Conservation (phyloP, 2,329 filamentous ascomycete species). For the Fusarium zealandicum region DNA sequence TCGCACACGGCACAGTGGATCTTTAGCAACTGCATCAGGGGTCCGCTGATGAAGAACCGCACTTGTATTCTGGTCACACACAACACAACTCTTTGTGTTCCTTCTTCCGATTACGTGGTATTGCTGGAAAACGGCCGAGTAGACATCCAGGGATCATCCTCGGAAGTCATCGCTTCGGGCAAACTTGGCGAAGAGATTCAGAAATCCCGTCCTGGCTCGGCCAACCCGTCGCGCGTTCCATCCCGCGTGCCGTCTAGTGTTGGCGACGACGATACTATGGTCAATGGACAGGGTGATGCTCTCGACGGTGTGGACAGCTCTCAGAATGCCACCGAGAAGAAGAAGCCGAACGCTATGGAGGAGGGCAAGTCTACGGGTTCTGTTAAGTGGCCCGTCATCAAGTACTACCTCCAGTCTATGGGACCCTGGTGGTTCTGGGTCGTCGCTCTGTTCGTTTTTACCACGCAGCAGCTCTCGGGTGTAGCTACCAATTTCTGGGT, state of each 20-base stretch:
- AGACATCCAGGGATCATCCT: conserved; percentile 75
- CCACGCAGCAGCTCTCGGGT: conserved; percentile 81
- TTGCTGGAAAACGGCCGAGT: conserved; percentile 88
- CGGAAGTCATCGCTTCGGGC: conserved; percentile 84
- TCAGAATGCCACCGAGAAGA: conserved; percentile 53
- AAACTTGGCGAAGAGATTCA: conserved; percentile 85
- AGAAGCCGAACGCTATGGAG: conserved; percentile 62
- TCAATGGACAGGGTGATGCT: conserved; percentile 57
- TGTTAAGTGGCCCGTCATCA: conserved; percentile 86
- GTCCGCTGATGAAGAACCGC: conserved; percentile 84
- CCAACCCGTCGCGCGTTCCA: conserved; percentile 72
- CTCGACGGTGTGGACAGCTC: conserved; percentile 55
- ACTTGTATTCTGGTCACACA: conserved; percentile 97
- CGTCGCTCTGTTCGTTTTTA: conserved; percentile 76
- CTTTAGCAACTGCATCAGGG: conserved; percentile 89
- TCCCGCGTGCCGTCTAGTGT: conserved; percentile 81
- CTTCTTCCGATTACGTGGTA: conserved; percentile 80
- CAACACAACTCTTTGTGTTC: conserved; percentile 88
- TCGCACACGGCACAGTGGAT: conserved; percentile 99
- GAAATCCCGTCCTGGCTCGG: conserved; percentile 74
- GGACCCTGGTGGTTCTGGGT: conserved; percentile 97
- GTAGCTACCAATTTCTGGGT: conserved; percentile 96
- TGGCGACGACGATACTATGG: conserved; percentile 67
- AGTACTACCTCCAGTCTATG: conserved; percentile 88
- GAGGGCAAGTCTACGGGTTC: conserved; percentile 86